Base-by-base conservation (phyloP, 176 grass and related monocot genomes). In the Lolium perenne region DNA sequence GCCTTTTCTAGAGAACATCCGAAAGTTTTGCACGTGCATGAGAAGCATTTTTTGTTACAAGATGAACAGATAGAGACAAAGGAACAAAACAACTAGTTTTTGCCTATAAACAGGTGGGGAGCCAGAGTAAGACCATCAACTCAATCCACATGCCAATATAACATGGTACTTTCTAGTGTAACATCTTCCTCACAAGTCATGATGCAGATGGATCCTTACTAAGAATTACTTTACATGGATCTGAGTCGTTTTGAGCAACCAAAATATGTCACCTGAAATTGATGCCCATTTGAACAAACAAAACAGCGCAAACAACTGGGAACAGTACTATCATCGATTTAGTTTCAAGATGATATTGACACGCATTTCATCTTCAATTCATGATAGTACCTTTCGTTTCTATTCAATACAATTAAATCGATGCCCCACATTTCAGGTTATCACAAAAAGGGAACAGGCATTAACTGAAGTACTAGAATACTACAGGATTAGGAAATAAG, bases 231-330 rank as follows among this genome's bases (percentile, higher is more conserved):
- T 43, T 16, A n/a, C 59, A 76, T 5, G 38, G 4, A 53, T 51
- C 35, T 29, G 26, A 29, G 26, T 29, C 26, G 47, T 46, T 82
- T 77, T 46, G n/a, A 78, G 8, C 46, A 22, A 83, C 54, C 43
- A 73, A 76, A 79, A 88, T 46, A 70, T 60, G 41, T 51, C 1
- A 61, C 38, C 4, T 84, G 6, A 57, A 67, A 46, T 58, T 57
- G 25, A 25, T 41, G 76, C 0, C 10, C 8, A 83, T 61, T 82
- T 51, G 22, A 87, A 20, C 13, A 90, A 67, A 79, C 25, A 67
- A 85, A 84, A 79, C n/a, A 66, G 75, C 41, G 67, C 56, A 74
- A 83, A n/a, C 41, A 76, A 50, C 38, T 56, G 82, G 10, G n/a
- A n/a, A n/a, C n/a, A n/a, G n/a, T n/a, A n/a, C n/a, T n/a, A n/a